phyloP scores from a whole-genome alignment of 2,329 filamentous ascomycete species.

The Fusarium sp. region DNA sequence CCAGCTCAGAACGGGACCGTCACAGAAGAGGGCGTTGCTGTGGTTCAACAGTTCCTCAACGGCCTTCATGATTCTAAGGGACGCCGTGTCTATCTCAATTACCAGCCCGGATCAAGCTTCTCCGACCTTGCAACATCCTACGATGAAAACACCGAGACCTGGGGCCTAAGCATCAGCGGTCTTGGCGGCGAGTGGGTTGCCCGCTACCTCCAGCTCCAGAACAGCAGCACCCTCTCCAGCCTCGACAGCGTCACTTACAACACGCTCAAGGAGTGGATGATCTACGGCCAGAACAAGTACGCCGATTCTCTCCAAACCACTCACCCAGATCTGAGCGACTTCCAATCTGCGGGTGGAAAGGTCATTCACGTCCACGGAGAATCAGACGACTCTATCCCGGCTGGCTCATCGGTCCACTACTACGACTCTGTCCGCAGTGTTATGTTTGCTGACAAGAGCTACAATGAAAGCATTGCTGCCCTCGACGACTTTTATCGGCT shows the following conservation, averaged over 20 bases:
- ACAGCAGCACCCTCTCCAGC: constrained; percentile 55
- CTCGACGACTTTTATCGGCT: constrained; percentile 66
- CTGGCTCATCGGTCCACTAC: constrained; percentile 66
- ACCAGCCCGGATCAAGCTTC: constrained; percentile 50
- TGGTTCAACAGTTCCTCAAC: constrained; percentile 50
- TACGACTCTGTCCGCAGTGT: constrained; percentile 62
- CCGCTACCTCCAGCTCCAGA: constrained; percentile 56
- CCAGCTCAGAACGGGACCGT: constrained; percentile 51
- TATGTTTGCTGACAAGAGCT: constrained; percentile 21
- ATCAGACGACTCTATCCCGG: constrained; percentile 63
- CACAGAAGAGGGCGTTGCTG: constrained; percentile 49
- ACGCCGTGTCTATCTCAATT: constrained; percentile 52
- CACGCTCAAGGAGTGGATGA: constrained; percentile 66
- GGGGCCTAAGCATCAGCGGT: constrained; percentile 49
- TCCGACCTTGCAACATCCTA: constrained; percentile 49
- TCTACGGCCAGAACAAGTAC: constrained; percentile 60
- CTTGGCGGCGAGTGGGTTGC: constrained; percentile 53
- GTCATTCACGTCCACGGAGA: constrained; percentile 69
- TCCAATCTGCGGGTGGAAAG: constrained; percentile 63
- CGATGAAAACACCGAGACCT: constrained; percentile 48
- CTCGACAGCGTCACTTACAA: constrained; percentile 65
- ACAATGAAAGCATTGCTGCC: constrained; percentile 53
- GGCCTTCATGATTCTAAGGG: constrained; percentile 51
- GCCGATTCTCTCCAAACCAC: constrained; percentile 64
- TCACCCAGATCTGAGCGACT: constrained; percentile 62